These are phyloP conservation scores for Nothopassalora personata DNA, from an alignment of 2,329 filamentous ascomycete species.

Conservation along the genomic window DNA sequence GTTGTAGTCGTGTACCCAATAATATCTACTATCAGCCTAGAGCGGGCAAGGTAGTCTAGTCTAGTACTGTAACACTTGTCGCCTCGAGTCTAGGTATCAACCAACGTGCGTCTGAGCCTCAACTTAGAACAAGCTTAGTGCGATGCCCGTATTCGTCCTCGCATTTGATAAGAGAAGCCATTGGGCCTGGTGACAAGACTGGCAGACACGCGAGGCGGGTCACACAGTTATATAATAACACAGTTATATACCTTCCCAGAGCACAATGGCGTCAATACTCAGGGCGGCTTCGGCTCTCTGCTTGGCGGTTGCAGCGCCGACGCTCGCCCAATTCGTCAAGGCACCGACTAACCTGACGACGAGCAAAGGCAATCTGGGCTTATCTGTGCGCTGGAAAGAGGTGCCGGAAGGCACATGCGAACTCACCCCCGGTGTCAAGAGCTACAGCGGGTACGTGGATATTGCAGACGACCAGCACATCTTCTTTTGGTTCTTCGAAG, in stretches of 20 bases:
- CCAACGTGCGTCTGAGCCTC: no score
- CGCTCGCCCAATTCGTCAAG: constrained; percentile 40
- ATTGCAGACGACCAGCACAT: constrained; percentile 39
- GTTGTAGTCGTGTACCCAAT: no score
- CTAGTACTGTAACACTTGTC: no score
- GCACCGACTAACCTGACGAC: constrained; percentile 42
- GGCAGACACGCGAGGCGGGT: no score
- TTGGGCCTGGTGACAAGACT: no score
- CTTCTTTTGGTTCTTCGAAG: constrained; percentile 63
- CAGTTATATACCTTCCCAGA: neutral
- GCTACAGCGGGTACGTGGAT: constrained; percentile 41
- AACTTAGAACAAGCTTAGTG: neutral
- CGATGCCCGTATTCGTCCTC: no score
- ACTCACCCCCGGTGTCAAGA: constrained; percentile 47
- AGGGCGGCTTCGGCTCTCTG: constrained; percentile 7
- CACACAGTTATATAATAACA: no score
- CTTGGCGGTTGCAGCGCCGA: constrained; percentile 2
- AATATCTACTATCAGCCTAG: no score
- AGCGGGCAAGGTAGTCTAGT: no score
- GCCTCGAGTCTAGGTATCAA: no score
- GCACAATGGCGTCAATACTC: constrained; percentile 6
- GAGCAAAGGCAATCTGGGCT: constrained; percentile 42
- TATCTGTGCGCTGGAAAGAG: constrained; percentile 55
- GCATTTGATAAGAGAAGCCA: no score
- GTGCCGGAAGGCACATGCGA: constrained; percentile 45